Base-by-base conservation (phyloP, 768 basidiomycete genomes). In the Lyophyllum shimeji region DNA sequence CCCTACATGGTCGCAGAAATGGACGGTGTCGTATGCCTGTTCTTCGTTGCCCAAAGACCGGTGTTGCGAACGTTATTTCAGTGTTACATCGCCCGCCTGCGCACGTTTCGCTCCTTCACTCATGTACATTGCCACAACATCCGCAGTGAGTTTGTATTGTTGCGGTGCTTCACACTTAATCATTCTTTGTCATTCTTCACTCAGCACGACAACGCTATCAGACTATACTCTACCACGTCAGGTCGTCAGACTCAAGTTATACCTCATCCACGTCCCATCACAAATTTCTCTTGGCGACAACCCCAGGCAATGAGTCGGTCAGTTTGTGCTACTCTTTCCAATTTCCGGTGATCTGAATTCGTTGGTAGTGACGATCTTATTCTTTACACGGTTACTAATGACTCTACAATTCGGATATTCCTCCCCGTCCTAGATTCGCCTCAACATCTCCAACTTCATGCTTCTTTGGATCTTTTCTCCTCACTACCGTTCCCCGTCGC, bases 391-490 rank as follows among this genome's bases (percentile, higher is more conserved):
- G 81, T 91, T 57, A 93, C 95, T 13, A 82, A 84, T 23, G 90
- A 95, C 63, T 83, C 90, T 0, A 88, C 87, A 4, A 68, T 96
- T 33, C 85, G 95, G 21, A 84, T 97, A 64, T 95, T 92, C 69
- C 74, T 90, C 31, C 92, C 95, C 5, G 91, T 97, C 12, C 73
- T 97, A 44, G 95, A 97, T 68, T 84, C 86, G 15, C 93, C 93
- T 12, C 84, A 86, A 59, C 82, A 84, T 66, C 78, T 97, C 39
- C 95, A 96, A 68, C 80, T 97, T 4, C 93, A 94, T 65, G 83
- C 87, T 7, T 80, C 89, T 2, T 67, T 95, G 46, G 91, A 95
- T 65, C 69, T 85, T 7, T 84, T 78, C 61, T 83, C 85, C n/a
- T 82, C 88, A 33, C 63, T 84, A 15, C 70, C 81, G 53, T 70